Conservation (phyloP, 352 stramenopile genomes). For the Phytophthora niederhauseri region DNA sequence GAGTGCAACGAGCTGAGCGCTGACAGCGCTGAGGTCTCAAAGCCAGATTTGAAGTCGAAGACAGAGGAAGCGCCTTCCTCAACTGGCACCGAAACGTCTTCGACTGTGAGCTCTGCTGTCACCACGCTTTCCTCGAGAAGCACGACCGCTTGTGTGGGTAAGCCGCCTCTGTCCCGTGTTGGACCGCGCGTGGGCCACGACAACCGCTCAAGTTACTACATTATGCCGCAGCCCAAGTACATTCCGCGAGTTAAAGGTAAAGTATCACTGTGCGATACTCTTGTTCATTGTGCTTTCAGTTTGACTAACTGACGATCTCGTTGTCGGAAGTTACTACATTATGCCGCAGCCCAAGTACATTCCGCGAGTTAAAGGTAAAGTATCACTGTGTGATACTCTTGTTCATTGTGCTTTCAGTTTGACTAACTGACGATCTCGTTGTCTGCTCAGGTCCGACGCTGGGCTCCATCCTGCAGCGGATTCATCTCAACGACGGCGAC, state of each 20-base stretch:
- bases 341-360: slow-evolving; percentile 17
- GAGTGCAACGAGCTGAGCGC: neutral
- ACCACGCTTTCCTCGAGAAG: slow-evolving; percentile 5
- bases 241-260: slow-evolving; percentile 20
- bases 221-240: slow-evolving; percentile 15
- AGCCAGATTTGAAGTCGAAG: slow-evolving; percentile 11
- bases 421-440: too few species aligned
- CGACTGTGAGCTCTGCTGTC: slow-evolving; percentile 11
- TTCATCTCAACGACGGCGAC: slow-evolving; percentile 67
- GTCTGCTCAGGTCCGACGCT: slow-evolving; percentile 62
- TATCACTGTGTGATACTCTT: neutral
- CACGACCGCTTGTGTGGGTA: slow-evolving; percentile 7
- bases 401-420: neutral
- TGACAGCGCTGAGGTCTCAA: slow-evolving; percentile 6
- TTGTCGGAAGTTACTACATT: neutral
- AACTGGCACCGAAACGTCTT: slow-evolving; percentile 24
- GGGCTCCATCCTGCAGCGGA: slow-evolving; percentile 51
- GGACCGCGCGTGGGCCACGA: neutral
- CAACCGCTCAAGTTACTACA: neutral
- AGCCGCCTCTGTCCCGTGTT: slow-evolving; percentile 13
- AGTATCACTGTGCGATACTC: neutral
- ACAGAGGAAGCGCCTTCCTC: slow-evolving; percentile 21
- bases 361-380: slow-evolving; percentile 19
- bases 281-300: neutral
- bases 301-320: slow-evolving; percentile 11